phyloP scores from a whole-genome alignment of 352 stramenopile genomes.

The Pythium dissotocum region DNA sequence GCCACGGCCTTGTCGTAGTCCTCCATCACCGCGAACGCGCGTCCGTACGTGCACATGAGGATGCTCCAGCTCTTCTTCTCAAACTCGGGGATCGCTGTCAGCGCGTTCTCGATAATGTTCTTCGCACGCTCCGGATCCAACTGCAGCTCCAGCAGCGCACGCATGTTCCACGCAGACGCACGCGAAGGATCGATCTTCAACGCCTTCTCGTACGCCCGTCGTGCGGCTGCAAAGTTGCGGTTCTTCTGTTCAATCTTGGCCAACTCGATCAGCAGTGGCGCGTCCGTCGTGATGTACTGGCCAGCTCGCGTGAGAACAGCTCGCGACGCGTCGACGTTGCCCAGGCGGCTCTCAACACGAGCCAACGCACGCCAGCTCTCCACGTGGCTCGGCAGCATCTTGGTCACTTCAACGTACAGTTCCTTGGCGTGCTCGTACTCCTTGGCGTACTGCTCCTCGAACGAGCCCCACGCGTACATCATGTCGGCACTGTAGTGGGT shows the following conservation, averaged over 20 bases:
- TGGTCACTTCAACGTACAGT: slow-evolving; percentile 72
- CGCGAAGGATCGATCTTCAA: slow-evolving; percentile 67
- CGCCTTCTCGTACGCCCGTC: slow-evolving; percentile 68
- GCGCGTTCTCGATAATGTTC: slow-evolving; percentile 74
- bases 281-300: slow-evolving; percentile 69
- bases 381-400: slow-evolving; percentile 57
- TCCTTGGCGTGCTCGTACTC: slow-evolving; percentile 71
- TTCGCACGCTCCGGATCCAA: slow-evolving; percentile 63
- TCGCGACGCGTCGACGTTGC: slow-evolving; percentile 62
- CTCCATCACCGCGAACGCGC: slow-evolving; percentile 61
- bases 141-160: slow-evolving; percentile 70
- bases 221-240: slow-evolving; percentile 56
- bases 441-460: slow-evolving; percentile 70
- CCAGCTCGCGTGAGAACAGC: slow-evolving; percentile 63
- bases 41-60: slow-evolving; percentile 84
- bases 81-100: slow-evolving; percentile 64
- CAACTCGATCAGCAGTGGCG: slow-evolving; percentile 68
- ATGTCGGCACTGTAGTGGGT: slow-evolving; percentile 57
- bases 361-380: slow-evolving; percentile 73
- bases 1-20: slow-evolving; percentile 77
- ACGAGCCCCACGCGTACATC: slow-evolving; percentile 68
- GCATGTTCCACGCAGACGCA: slow-evolving; percentile 81
- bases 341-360: slow-evolving; percentile 60
- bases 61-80: slow-evolving; percentile 87
- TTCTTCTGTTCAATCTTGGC: slow-evolving; percentile 83